Conservation (phyloP, 1,284 basidiomycete genomes). For the Microbotryum lychnidis-dioicae region DNA sequence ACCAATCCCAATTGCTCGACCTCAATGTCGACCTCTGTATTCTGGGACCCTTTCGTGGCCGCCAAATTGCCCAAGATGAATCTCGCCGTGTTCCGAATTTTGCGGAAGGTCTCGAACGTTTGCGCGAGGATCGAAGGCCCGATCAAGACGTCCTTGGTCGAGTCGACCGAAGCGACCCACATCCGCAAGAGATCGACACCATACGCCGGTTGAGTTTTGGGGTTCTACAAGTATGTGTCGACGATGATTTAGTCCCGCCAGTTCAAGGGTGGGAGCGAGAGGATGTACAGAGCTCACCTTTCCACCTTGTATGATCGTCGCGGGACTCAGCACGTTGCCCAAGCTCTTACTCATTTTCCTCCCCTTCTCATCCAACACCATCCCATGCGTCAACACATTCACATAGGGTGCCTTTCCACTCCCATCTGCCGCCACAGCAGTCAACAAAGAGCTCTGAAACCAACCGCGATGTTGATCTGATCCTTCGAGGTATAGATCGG, state of each 20-base stretch:
- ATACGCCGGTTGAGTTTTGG: conserved; percentile 63
- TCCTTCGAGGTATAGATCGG: conserved; percentile 90
- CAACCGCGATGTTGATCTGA: conserved; percentile 97
- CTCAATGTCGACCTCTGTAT: conserved; percentile 40
- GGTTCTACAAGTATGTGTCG: conserved; percentile 46
- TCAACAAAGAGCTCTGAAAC: conserved; percentile 95
- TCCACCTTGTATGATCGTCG: conserved; percentile 62
- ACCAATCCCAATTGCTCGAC: conserved; percentile 55
- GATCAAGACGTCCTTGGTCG: conserved; percentile 78
- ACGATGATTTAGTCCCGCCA: neutral
- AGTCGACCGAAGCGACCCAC: conserved; percentile 89
- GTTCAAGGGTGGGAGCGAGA: neutral
- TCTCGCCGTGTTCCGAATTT: conserved; percentile 79
- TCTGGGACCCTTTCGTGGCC: conserved; percentile 32
- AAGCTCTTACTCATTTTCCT: conserved; percentile 98
- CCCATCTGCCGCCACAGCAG: conserved; percentile 55
- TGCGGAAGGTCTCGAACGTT: conserved; percentile 68
- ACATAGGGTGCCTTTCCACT: conserved; percentile 57
- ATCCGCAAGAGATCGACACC: conserved; percentile 81
- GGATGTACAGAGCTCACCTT: conserved; percentile 47
- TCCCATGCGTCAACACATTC: conserved; percentile 87
- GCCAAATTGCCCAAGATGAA: conserved; percentile 79
- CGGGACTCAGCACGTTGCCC: conserved; percentile 84
- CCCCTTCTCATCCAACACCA: conserved; percentile 84
- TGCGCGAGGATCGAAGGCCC: conserved; percentile 70